Evolutionary conservation across 2,329 filamentous ascomycete species (phyloP), one percentile per base, ranked within the genome.

Genomic region (Sporothrix schenckii): DNA sequence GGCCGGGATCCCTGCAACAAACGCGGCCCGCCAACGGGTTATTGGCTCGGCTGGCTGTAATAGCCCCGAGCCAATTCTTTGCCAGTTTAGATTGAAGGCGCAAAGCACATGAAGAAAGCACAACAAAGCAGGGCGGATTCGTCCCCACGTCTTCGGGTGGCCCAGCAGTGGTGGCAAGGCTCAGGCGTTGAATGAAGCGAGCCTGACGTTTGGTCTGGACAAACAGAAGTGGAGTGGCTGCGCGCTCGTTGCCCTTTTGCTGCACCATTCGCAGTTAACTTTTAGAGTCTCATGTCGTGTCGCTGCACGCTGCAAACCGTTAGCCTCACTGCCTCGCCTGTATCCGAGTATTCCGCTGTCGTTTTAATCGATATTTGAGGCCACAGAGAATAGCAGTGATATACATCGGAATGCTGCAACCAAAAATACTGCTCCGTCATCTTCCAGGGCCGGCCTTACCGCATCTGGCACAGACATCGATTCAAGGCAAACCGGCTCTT

Each of bases 11-110:
- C 69, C 69, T 63, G 54, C 39, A 44, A 61, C 39, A 16, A 27
- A 68, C 53, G 66, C 44, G 69, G 69, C 44, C 63, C 47, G 50
- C 34, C 54, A 53, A 66, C 63, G 69, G 65, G 21, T 63, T 60
- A 70, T 70, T 70, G 69, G 69, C 69, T 67, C 65, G 69, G 44
- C 69, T 52, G 69, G 53, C 61, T 63, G 63, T 47, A 67, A 56
- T 39, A 27, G 47, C 56, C 34, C 68, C 58, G 68, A 69, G 68
- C 58, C 41, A 50, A 49, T 65, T 49, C 60, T 56, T 47, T 61
- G 54, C 19, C 24, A 27, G 54, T 39, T 52, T 53, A n/a, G 52
- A 69, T 30, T 63, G 56, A 54, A 60, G 6, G 49, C 44, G 50
- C 54, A 47, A 54, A 5, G 65, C 27, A 34, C 49, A 56, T 56